Evolutionary conservation across 2,329 filamentous ascomycete genomes (phyloP), one percentile per base, ranked within the genome.

Genomic region (Cladosporium sp.): DNA sequence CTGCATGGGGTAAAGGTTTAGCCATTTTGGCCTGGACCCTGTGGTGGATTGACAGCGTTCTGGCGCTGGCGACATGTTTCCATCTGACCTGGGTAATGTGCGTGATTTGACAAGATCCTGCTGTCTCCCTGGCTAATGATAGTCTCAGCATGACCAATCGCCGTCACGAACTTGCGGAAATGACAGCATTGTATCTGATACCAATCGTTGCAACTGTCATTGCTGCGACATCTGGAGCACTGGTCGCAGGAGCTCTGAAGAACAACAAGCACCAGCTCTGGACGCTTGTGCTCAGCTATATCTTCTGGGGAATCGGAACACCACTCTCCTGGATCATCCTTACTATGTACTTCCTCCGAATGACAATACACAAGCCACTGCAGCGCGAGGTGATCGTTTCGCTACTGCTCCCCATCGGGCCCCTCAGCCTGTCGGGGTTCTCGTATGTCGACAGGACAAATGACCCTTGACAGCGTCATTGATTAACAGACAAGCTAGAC

Each of bases 321-420:
- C 79, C 78, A 0, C 67, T 88, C 44, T 79, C 83, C 1, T 77
- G 83, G 65, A 74, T 77, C 37, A 77, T 86, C 17, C 69, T 88
- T 20, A 80, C 80, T 9, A 77, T 88, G 32, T 89, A 88, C 66
- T 86, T 86, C 61, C 80, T 85, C 53, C 81, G 85, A 9, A 72
- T 89, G 8, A 82, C 80, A 3, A 65, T 88, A 2, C 79, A 88
- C 66, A 81, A 82, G 34, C 73, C 88, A 12, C 84, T 84, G 0
- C 78, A 83, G 1, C 74, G 79, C 43, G 85, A 86, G 61, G 79
- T 83, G 50, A 83, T 88, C 38, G 83, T 87, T 8, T 84, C 80
- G 2, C 79, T 82, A 6, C 85, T 88, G 57, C 68, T 88, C 0
- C 84, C 85, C 1, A 71, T 88, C 0, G 83, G 85, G 0, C 83